Percentiles rank a stretch among this genome's conserved stretches.
These are phyloP conservation scores for Apiospora aurea DNA, from an alignment of 2,329 filamentous ascomycete genomes.

Conservation along the genomic window DNA sequence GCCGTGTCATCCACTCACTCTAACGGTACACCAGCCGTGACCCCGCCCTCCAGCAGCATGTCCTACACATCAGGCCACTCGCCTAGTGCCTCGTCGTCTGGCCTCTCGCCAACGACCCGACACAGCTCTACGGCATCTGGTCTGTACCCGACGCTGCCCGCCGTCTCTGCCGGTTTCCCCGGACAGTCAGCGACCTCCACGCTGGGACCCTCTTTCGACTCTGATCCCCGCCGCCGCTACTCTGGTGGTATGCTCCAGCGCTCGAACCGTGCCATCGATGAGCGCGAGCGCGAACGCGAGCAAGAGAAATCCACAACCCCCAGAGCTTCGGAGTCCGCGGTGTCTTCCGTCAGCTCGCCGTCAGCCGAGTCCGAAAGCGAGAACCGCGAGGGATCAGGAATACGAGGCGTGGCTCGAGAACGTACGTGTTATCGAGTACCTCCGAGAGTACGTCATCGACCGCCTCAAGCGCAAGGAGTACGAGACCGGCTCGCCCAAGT, in stretches of 20 bases:
- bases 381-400: conserved; percentile 62
- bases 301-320: conserved; percentile 52
- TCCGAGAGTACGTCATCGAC: conserved; percentile 64
- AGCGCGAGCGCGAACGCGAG: conserved; percentile 38
- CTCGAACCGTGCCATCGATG: conserved; percentile 51
- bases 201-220: conserved; percentile 71
- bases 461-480: conserved; percentile 66
- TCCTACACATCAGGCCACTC: conserved; percentile 83
- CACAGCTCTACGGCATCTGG: conserved; percentile 66
- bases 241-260: conserved; percentile 73
- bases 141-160: conserved; percentile 78
- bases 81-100: conserved; percentile 73
- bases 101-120: conserved; percentile 71
- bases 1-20: conserved; percentile 63
- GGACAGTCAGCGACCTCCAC: conserved; percentile 74
- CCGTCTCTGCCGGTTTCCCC: conserved; percentile 73
- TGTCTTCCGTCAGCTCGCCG: conserved; percentile 59
- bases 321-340: conserved; percentile 50
- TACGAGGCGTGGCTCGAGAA: conserved; percentile 73
- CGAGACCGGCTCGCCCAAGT: conserved; percentile 47
- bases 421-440: conserved; percentile 68
- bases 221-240: conserved; percentile 69
- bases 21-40: conserved; percentile 75
- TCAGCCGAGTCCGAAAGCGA: conserved; percentile 61
- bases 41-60: conserved; percentile 76